These are phyloP conservation scores for Lactuca sativa DNA, from an alignment of 129 eudicot species.

Conservation along the genomic window DNA sequence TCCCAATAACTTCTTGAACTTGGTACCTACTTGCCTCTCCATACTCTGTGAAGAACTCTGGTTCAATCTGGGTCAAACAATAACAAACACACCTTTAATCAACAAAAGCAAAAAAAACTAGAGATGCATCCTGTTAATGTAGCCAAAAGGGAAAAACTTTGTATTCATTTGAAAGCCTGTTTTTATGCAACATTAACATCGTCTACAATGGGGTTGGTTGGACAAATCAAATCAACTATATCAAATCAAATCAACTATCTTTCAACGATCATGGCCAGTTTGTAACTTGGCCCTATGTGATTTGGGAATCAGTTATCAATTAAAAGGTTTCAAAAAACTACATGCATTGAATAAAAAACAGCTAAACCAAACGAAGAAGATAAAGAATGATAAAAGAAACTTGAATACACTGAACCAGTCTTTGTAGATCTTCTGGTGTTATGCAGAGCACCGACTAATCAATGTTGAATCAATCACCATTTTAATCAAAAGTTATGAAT, in stretches of 20 bases:
- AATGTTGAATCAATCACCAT: slow-evolving; percentile 83
- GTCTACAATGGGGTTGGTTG: background rate
- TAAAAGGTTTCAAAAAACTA: too few relatives aligned
- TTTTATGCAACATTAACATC: background rate
- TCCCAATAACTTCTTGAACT: slow-evolving; percentile 76
- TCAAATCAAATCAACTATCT: too few relatives aligned
- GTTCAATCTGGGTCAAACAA: slow-evolving; percentile 43
- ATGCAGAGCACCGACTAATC: slow-evolving; percentile 72
- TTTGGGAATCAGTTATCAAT: too few relatives aligned
- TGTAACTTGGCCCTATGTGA: too few relatives aligned
- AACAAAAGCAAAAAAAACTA: background rate
- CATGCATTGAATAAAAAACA: too few relatives aligned
- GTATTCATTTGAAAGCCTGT: too few relatives aligned
- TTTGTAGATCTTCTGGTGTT: slow-evolving; percentile 77
- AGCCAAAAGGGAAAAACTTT: too few relatives aligned
- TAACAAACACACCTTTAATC: slow-evolving; percentile 3
- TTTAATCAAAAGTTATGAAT: slow-evolving; percentile 3
- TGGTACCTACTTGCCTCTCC: slow-evolving; percentile 83
- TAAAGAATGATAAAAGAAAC: slow-evolving; percentile 26
- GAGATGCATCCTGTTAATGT: background rate
- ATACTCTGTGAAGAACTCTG: slow-evolving; percentile 76
- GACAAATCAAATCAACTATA: too few relatives aligned
- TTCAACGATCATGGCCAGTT: too few relatives aligned
- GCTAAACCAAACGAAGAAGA: background rate
- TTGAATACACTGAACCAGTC: slow-evolving; percentile 81